Evolutionary conservation across 2,329 filamentous ascomycete genomes (phyloP).

Genomic region (Neofusicoccum cordaticola): DNA sequence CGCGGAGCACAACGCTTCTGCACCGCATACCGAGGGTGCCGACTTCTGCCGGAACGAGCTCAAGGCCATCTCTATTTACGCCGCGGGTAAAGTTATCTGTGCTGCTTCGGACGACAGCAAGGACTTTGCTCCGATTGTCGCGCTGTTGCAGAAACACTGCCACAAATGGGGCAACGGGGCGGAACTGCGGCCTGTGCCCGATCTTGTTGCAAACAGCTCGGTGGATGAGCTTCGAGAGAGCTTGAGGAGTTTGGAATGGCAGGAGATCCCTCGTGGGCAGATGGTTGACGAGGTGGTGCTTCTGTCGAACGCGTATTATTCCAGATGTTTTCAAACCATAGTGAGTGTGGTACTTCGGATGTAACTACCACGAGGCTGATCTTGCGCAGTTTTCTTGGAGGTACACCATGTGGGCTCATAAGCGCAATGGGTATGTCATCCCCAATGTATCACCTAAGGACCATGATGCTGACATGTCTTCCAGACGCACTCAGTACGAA

Average conservation of each 20-base stretch:
- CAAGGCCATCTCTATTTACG: background rate
- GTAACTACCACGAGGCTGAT: background rate
- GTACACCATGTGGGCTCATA: slow-evolving; percentile 9
- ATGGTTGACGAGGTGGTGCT: background rate
- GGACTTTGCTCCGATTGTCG: background rate
- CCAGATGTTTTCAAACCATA: background rate
- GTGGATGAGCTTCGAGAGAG: background rate
- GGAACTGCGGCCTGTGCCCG: background rate
- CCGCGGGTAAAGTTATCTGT: background rate
- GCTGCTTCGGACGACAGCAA: background rate
- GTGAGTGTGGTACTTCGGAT: background rate
- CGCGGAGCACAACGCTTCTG: background rate
- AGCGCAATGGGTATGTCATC: background rate
- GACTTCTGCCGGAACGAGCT: slow-evolving; percentile 2
- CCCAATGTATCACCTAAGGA: background rate
- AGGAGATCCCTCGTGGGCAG: background rate
- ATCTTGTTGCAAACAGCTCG: background rate
- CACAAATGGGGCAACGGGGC: background rate
- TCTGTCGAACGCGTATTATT: background rate
- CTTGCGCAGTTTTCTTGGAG: background rate
- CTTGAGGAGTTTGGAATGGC: background rate
- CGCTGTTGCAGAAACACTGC: background rate
- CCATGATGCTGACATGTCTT: background rate
- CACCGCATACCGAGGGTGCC: background rate
- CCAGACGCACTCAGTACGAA: background rate